Conservation (phyloP, 2,329 filamentous ascomycete genomes). For the Cadophora malorum region DNA sequence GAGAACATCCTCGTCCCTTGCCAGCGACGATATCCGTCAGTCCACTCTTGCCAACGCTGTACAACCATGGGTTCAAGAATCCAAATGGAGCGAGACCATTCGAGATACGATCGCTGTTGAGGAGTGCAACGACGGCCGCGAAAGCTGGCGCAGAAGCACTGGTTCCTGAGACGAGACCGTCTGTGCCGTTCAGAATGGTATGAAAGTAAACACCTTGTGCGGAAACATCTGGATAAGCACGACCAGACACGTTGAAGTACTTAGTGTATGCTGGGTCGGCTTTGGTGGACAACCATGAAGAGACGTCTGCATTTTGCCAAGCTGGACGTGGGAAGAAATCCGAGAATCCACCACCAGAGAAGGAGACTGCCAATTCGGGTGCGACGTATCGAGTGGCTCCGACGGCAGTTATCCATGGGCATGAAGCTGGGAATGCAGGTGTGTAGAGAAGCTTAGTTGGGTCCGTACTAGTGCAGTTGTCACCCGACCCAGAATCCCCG, state of each 20-base stretch:
- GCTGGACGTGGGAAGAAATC: constrained; percentile 52
- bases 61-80: constrained; percentile 67
- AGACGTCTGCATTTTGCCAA: constrained; percentile 54
- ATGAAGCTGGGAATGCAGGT: constrained; percentile 68
- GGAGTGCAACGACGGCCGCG: constrained; percentile 61
- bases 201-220: constrained; percentile 60
- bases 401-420: constrained; percentile 70
- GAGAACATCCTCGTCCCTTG: constrained; percentile 13
- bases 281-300: constrained; percentile 47
- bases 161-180: constrained; percentile 32
- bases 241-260: constrained; percentile 54
- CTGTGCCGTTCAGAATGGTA: constrained; percentile 29
- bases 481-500: constrained; percentile 64
- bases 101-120: constrained; percentile 58
- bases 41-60: constrained; percentile 53
- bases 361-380: constrained; percentile 40
- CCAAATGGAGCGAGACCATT: constrained; percentile 51
- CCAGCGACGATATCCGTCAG: constrained; percentile 50
- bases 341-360: constrained; percentile 57
- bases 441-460: constrained; percentile 59
- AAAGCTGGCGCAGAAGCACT: constrained; percentile 63
- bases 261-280: constrained; percentile 49
- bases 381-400: constrained; percentile 53
- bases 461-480: constrained; percentile 58
- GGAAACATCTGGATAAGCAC: constrained; percentile 58